Conservation (phyloP, 345 rosid species). For the Geranium rotundifolium region DNA sequence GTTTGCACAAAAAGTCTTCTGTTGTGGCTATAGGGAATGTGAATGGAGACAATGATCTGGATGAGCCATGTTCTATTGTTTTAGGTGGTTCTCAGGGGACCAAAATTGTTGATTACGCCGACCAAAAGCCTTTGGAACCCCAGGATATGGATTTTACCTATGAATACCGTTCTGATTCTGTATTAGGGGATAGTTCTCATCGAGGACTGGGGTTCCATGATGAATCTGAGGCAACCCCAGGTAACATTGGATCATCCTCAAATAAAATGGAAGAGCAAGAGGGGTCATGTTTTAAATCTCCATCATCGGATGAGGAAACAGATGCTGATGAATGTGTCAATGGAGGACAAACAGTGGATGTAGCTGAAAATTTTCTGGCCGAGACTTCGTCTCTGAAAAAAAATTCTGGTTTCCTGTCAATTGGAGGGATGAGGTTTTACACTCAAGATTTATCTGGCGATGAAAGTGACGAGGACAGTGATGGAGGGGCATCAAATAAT, state of each 20-base stretch:
- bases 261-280: constrained; percentile 30
- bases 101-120: constrained; percentile 35
- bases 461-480: constrained; percentile 42
- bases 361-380: constrained; percentile 24
- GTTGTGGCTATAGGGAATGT: background rate
- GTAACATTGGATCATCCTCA: constrained; percentile 23
- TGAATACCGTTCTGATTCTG: constrained; percentile 50
- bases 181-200: constrained; percentile 49
- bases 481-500: constrained; percentile 21
- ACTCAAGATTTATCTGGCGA: constrained; percentile 65
- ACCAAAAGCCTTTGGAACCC: constrained; percentile 35
- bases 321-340: constrained; percentile 5
- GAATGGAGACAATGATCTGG: background rate
- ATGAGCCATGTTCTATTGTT: background rate
- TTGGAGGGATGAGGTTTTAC: constrained; percentile 65
- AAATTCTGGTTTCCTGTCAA: constrained; percentile 65
- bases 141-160: constrained; percentile 28
- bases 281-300: constrained; percentile 17
- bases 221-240: constrained; percentile 36
- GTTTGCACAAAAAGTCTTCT: background rate
- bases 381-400: constrained; percentile 21
- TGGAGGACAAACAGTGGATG: constrained; percentile 10
- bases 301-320: constrained; percentile 22
- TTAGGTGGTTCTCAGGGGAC: background rate
- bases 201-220: constrained; percentile 54